Conservation (phyloP, 345 rosid genomes). For the rapeseed (Brassica napus) region Da-Ae NC_063447.1:34556501-34557000, state of each 20-base stretch:
- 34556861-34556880: constrained; percentile 48
- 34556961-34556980: neutral
- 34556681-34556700: constrained; percentile 68
- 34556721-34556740: constrained; percentile 71
- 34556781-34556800: constrained; percentile 86
- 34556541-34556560: constrained; percentile 81
- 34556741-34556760: constrained; percentile 58
- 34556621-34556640: constrained; percentile 84
- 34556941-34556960: constrained; percentile 23
- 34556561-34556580: constrained; percentile 63
- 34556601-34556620: constrained; percentile 71
- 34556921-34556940: neutral
- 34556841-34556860: constrained; percentile 27
- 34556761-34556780: constrained; percentile 58
- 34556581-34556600: constrained; percentile 75
- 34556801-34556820: constrained; percentile 77
- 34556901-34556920: constrained; percentile 23
- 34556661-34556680: constrained; percentile 83
- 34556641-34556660: constrained; percentile 82
- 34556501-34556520: constrained; percentile 90
- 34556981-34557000: neutral
- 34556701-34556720: constrained; percentile 69
- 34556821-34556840: constrained; percentile 47
- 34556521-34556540: constrained; percentile 83
- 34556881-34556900: constrained; percentile 39